Conservation (phyloP, 495 filamentous ascomycete species). For the Echria macrotheca region DNA sequence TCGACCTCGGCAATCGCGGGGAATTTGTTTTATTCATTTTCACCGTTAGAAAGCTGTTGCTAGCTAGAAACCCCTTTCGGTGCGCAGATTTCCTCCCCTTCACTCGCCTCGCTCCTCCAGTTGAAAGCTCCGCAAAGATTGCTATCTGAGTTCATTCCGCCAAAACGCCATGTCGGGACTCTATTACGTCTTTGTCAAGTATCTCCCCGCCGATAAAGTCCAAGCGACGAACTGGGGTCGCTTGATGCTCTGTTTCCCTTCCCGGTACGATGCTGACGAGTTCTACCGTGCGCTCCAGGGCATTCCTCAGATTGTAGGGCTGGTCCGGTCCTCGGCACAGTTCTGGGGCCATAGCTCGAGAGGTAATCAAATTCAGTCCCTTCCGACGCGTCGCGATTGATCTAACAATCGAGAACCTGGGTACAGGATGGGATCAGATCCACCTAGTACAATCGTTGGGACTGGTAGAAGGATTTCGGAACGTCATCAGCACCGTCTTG, state of each 20-base stretch:
- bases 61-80: no score
- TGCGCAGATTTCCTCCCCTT: no score
- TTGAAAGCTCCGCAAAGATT: no score
- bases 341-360: slow-evolving; percentile 2
- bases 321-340: background rate
- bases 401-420: no score
- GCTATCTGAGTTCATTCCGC: no score
- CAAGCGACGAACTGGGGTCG: background rate
- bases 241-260: background rate
- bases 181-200: background rate
- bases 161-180: slow-evolving; percentile 2
- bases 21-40: no score
- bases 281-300: background rate
- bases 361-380: no score
- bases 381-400: no score
- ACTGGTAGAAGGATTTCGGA: background rate
- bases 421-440: background rate
- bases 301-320: background rate
- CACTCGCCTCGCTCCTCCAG: no score
- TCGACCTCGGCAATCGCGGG: no score
- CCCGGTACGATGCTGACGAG: background rate
- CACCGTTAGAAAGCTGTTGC: no score
- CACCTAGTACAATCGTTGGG: background rate
- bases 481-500: background rate
- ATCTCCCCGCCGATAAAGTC: background rate